These are phyloP conservation scores for Aspergillus incahuasiensis DNA, from an alignment of 495 filamentous ascomycete genomes.

Conservation along the genomic window DNA sequence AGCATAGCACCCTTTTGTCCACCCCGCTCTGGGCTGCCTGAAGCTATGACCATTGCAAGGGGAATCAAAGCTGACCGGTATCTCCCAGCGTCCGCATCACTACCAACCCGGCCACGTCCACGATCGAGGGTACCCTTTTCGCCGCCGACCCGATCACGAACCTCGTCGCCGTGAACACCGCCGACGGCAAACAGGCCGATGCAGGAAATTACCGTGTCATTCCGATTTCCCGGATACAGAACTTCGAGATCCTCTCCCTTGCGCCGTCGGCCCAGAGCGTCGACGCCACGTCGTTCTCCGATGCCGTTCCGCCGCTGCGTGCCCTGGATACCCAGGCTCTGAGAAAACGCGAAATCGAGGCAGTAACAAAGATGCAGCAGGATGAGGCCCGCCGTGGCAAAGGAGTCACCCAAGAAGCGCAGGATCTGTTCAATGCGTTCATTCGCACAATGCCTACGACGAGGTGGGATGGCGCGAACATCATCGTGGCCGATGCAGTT, in stretches of 20 bases:
- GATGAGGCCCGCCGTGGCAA: conserved; percentile 52
- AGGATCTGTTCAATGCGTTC: conserved; percentile 66
- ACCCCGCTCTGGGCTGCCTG: background rate
- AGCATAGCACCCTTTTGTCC: background rate
- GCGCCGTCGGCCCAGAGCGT: conserved; percentile 28
- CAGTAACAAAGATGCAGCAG: conserved; percentile 50
- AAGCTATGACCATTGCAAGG: background rate
- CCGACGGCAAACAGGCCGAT: conserved; percentile 36
- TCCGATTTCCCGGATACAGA: conserved; percentile 58
- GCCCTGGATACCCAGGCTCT: conserved; percentile 51
- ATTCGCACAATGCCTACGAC: conserved; percentile 58
- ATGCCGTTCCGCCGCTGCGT: conserved; percentile 36
- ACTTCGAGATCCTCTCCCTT: conserved; percentile 49
- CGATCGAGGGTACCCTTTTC: conserved; percentile 60
- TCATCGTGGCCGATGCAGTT: conserved; percentile 63
- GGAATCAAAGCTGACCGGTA: conserved; percentile 3
- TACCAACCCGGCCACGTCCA: conserved; percentile 49
- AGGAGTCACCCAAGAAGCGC: conserved; percentile 60
- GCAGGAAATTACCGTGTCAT: conserved; percentile 61
- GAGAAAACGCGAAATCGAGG: conserved; percentile 49
- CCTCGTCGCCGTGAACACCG: conserved; percentile 57
- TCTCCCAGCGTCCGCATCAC: conserved; percentile 54
- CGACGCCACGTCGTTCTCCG: conserved; percentile 39
- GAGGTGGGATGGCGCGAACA: conserved; percentile 57
- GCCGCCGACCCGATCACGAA: conserved; percentile 64